phyloP scores from a whole-genome alignment of 495 filamentous ascomycete species.

The Achaetomiella virescens region DNA sequence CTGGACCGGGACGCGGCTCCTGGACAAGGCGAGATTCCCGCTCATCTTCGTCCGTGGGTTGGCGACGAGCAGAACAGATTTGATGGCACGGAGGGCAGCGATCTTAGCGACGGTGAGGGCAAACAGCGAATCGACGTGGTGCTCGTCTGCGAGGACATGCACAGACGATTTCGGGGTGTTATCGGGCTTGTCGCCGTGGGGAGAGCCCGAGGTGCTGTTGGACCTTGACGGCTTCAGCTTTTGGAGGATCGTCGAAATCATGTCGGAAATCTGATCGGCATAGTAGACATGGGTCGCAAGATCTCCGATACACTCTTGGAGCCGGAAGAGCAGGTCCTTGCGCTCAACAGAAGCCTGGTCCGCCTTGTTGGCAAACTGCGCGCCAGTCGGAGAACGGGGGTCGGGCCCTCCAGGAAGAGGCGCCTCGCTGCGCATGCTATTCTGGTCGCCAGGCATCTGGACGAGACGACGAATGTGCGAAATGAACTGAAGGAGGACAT shows the following conservation, averaged over 20 bases:
- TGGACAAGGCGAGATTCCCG: constrained; percentile 55
- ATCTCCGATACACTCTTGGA: constrained; percentile 73
- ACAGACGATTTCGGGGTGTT: constrained; percentile 21
- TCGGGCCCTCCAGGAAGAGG: constrained; percentile 23
- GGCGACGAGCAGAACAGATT: constrained; percentile 70
- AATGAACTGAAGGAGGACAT: constrained; percentile 74
- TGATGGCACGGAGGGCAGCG: constrained; percentile 72
- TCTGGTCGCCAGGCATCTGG: constrained; percentile 52
- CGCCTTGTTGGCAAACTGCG: constrained; percentile 24
- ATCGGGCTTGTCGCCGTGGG: constrained; percentile 36
- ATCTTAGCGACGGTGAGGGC: constrained; percentile 66
- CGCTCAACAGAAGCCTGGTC: constrained; percentile 27
- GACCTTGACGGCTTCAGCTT: constrained; percentile 61
- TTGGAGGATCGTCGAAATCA: constrained; percentile 71
- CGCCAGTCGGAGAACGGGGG: constrained; percentile 20
- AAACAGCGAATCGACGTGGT: constrained; percentile 57
- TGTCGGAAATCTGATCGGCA: constrained; percentile 85
- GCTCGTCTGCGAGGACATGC: constrained; percentile 30
- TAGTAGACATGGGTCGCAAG: constrained; percentile 94
- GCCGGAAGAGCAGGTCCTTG: constrained; percentile 53
- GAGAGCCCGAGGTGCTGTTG: constrained; percentile 35
- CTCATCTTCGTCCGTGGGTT: constrained; percentile 57
- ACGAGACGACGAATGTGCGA: constrained; percentile 70
- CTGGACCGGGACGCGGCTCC: constrained; percentile 66
- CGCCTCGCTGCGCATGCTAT: constrained; percentile 31